Percentiles rank a stretch among this genome's conserved stretches.
Evolutionary conservation across 805 yeast genomes (phyloP).

Genomic region (Candida ficus): DNA sequence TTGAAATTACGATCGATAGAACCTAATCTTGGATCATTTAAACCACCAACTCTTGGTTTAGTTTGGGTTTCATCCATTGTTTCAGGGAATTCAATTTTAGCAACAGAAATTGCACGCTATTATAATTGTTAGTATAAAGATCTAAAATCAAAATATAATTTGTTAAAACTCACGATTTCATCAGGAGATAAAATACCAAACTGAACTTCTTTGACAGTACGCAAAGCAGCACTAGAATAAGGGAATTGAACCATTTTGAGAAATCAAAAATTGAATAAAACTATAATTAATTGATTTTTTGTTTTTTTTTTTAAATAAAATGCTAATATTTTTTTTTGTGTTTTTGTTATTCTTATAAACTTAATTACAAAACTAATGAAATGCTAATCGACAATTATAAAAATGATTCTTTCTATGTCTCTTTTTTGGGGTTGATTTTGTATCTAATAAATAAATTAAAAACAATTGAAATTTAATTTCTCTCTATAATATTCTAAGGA

Average conservation of each 20-base stretch:
- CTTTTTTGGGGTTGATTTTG: background rate
- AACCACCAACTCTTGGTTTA: conserved; percentile 93
- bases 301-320: background rate
- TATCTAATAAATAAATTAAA: background rate
- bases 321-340: conserved; percentile 7
- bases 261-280: conserved; percentile 1
- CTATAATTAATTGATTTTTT: background rate
- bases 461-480: background rate
- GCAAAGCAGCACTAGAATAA: conserved; percentile 96
- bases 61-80: conserved; percentile 98
- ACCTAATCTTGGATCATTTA: conserved; percentile 95
- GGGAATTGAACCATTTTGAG: conserved; percentile 54
- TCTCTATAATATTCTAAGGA: conserved; percentile 2
- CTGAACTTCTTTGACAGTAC: conserved; percentile 97
- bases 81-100: conserved; percentile 96
- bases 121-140: conserved; percentile 15
- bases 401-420: background rate
- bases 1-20: conserved; percentile 95
- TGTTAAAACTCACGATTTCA: conserved; percentile 54
- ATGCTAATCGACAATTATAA: background rate
- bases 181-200: conserved; percentile 98
- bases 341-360: conserved; percentile 5
- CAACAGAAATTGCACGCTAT: conserved; percentile 91
- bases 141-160: conserved; percentile 10
- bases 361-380: background rate